phyloP scores from a whole-genome alignment of 2,329 filamentous ascomycete genomes.

The Talaromyces sp. region DNA sequence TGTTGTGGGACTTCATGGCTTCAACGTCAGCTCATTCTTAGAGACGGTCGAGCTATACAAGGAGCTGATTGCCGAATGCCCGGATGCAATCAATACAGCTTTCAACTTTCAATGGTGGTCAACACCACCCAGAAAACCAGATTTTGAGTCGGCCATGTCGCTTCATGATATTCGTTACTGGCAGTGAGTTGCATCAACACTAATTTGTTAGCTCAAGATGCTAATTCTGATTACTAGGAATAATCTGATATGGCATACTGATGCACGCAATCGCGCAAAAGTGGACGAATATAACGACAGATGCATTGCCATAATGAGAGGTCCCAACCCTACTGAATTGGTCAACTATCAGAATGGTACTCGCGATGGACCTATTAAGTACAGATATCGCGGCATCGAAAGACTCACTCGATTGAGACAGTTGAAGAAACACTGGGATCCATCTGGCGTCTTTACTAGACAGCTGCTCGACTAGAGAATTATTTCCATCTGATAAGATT shows the following conservation, averaged over 20 bases:
- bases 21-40: neutral
- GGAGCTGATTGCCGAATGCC: neutral
- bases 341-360: neutral
- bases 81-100: neutral
- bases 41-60: neutral
- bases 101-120: conserved; percentile 1
- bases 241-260: neutral
- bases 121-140: neutral
- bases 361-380: neutral
- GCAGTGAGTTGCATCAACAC: neutral
- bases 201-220: neutral
- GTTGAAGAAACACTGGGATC: neutral
- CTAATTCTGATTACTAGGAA: neutral
- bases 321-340: neutral
- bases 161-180: neutral
- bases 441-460: neutral
- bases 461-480: neutral
- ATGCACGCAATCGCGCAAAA: neutral
- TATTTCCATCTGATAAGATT: no score
- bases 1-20: neutral
- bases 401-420: neutral
- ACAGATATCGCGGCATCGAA: neutral
- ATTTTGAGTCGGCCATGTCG: neutral
- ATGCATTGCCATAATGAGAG: neutral
- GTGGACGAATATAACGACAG: neutral